These are phyloP conservation scores for Berberis thunbergii DNA, from an alignment of 164 flowering plant species.

Conservation along the genomic window DNA sequence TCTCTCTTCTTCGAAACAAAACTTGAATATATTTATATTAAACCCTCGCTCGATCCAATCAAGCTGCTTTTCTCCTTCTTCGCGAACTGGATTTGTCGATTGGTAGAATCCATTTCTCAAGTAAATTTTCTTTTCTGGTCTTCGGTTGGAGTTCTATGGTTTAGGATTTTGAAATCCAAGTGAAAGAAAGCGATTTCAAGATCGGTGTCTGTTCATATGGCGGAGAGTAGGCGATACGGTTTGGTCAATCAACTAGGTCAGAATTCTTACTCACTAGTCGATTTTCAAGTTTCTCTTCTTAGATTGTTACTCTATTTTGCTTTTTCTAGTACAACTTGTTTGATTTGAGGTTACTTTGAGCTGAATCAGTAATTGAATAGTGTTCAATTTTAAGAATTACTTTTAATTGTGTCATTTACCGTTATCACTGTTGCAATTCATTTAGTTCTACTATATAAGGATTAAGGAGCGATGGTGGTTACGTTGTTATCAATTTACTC, in stretches of 20 bases:
- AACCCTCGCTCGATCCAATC: background rate
- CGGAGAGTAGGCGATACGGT: constrained; percentile 37
- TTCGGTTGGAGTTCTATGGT: background rate
- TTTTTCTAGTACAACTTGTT: background rate
- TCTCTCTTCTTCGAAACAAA: background rate
- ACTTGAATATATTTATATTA: too few species aligned
- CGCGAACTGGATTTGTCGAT: background rate
- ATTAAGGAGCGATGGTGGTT: too few species aligned
- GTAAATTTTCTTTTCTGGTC: background rate
- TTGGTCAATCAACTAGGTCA: constrained; percentile 36
- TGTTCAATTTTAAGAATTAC: too few species aligned
- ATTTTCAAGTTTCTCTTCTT: background rate
- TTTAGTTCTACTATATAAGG: too few species aligned
- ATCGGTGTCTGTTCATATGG: constrained; percentile 18
- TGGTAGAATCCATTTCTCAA: background rate
- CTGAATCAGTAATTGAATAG: background rate
- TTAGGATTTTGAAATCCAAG: background rate
- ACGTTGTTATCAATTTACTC: too few species aligned
- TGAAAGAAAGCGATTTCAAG: background rate
- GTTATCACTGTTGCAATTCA: background rate
- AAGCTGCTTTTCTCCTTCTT: background rate
- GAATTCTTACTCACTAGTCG: constrained; percentile 1
- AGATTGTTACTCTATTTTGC: background rate
- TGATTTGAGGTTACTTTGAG: background rate
- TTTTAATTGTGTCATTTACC: background rate